Base-by-base conservation (phyloP, 305 asterid species). In the Withania somnifera region DNA sequence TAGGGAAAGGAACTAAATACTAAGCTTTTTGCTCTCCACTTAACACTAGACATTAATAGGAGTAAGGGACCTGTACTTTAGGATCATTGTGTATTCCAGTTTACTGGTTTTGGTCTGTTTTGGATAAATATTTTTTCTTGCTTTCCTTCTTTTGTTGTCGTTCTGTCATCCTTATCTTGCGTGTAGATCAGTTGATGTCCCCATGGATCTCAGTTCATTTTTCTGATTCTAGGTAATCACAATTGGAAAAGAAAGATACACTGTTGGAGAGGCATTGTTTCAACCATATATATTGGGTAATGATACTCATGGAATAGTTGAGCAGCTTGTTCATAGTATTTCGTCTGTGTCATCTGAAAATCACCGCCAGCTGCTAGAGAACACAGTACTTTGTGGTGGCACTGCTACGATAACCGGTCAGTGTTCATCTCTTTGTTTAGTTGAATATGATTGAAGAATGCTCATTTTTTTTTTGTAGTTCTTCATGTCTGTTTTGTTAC, bases 381-480 rank as follows among this genome's bases (percentile, higher is more conserved):
- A 94, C 86, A 96, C 99, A 9, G 98, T 96, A 22, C 95, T 96
- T 68, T 96, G 99, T 80, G 99, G 99, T 69, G 99, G 98, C 87
- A 96, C 95, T 84, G 92, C 92, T 86, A 88, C 98, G 19, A 92
- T 96, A 96, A 40, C 87, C 50, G 99, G 98, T 93, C 80, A 83
- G 83, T 64, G 53, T 73, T 77, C 42, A 24, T 57, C 57, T 84
- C 81, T 57, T 57, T 14, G 7, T 20, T 51, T 83, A 17, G 32
- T 38, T 19, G 10, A 75, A 75, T 50, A 8, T 50, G 28, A 26
- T 11, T 50, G 80, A 50, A 17, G 0, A 75, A 28, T 50, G 28
- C 57, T 75, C 80, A 9, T 26, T 0, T 75, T 28, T n/a, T 75
- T 51, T 54, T 7, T 50, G 45, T 28, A 75, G 15, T 75, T 75